Conservation (phyloP, 1,284 basidiomycete genomes). For the Cryptococcus jaspeensis region DNA sequence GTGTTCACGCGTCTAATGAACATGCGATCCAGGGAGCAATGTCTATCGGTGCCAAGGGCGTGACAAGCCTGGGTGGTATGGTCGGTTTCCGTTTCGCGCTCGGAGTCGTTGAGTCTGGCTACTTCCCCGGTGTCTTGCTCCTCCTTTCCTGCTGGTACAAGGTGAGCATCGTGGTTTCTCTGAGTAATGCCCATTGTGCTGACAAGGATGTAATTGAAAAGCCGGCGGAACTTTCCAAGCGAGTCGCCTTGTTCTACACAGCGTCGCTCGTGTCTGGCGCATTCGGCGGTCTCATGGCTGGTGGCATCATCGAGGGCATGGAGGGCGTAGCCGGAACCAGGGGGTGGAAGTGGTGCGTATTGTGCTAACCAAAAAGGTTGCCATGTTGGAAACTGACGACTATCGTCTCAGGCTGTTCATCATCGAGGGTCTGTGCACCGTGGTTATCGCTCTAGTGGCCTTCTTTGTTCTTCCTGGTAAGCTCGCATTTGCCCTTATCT, state of each 20-base stretch:
- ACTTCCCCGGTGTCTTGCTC: slow-evolving; percentile 47
- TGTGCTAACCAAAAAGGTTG: no score
- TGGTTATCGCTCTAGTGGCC: slow-evolving; percentile 33
- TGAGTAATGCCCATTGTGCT: no score
- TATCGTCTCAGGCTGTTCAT: slow-evolving; percentile 48
- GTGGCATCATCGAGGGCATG: slow-evolving; percentile 38
- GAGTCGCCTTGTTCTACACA: slow-evolving; percentile 41
- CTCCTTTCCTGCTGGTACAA: slow-evolving; percentile 47
- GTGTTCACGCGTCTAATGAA: no score
- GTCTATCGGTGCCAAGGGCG: slow-evolving; percentile 44
- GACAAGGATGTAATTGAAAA: neutral
- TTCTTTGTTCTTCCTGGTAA: slow-evolving; percentile 48
- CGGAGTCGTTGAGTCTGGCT: slow-evolving; percentile 46
- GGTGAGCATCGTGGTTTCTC: no score
- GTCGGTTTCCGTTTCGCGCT: slow-evolving; percentile 48
- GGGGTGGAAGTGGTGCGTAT: slow-evolving; percentile 45
- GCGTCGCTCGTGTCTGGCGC: slow-evolving; percentile 44
- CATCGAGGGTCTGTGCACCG: slow-evolving; percentile 47
- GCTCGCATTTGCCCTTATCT: slow-evolving; percentile 2
- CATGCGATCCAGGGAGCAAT: slow-evolving; percentile 42
- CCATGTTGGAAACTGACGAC: no score
- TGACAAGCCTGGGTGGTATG: slow-evolving; percentile 44
- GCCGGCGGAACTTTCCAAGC: slow-evolving; percentile 46
- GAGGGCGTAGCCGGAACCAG: slow-evolving; percentile 30
- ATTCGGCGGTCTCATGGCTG: slow-evolving; percentile 46